Evolutionary conservation across 1,284 basidiomycete genomes (phyloP).

Genomic region (Xerocomus minutiporus): DNA sequence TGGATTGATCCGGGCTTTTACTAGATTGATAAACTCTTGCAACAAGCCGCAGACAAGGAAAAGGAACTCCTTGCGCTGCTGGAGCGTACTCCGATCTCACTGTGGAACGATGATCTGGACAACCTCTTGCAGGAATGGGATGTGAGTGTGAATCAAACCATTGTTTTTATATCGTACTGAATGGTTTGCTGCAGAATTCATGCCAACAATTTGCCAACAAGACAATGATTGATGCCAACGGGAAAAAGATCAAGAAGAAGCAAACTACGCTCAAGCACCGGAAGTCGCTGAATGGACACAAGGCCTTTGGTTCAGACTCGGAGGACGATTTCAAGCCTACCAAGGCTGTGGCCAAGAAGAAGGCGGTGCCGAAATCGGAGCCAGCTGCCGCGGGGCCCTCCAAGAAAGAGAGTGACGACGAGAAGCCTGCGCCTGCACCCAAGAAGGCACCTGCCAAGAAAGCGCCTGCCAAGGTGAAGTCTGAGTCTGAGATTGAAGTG

Average conservation of each 20-base stretch:
- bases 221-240: slow-evolving; percentile 48
- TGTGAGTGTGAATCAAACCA: slow-evolving; percentile 41
- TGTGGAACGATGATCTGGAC: slow-evolving; percentile 93
- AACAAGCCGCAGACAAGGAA: slow-evolving; percentile 83
- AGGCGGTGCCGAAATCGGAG: slow-evolving; percentile 33
- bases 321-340: slow-evolving; percentile 76
- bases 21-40: slow-evolving; percentile 81
- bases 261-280: slow-evolving; percentile 70
- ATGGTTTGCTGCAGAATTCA: slow-evolving; percentile 42
- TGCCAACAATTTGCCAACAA: slow-evolving; percentile 60
- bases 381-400: slow-evolving; percentile 29
- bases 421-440: slow-evolving; percentile 24
- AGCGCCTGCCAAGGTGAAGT: slow-evolving; percentile 28
- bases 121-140: slow-evolving; percentile 83
- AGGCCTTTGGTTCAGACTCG: slow-evolving; percentile 46
- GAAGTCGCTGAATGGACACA: slow-evolving; percentile 57
- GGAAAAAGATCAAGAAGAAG: slow-evolving; percentile 71
- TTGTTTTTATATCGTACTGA: slow-evolving; percentile 5
- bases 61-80: slow-evolving; percentile 77
- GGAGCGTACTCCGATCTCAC: slow-evolving; percentile 72
- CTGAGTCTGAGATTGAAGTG: slow-evolving; percentile 37
- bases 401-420: slow-evolving; percentile 33
- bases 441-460: slow-evolving; percentile 34
- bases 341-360: slow-evolving; percentile 53
- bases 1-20: slow-evolving; percentile 10